A percentile compares a stretch with the other conserved stretches of the same genome.
These are phyloP conservation scores for Rhododendron mucronatum DNA, from an alignment of 148 eudicot genomes.

Conservation along the genomic window DNA sequence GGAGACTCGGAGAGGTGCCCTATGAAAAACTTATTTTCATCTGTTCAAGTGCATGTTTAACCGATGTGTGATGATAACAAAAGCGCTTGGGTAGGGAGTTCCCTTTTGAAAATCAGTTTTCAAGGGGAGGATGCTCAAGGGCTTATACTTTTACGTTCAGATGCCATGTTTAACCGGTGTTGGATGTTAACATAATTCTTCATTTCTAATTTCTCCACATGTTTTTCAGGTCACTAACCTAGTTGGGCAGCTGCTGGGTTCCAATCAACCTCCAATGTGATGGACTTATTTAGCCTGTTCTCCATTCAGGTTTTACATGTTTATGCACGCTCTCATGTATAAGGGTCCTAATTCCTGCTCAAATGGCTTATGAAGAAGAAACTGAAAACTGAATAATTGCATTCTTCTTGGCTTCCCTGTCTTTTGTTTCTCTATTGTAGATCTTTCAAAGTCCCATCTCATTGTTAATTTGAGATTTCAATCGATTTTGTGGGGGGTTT, in stretches of 20 bases:
- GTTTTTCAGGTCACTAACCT: conserved; percentile 66
- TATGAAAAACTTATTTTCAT: neutral
- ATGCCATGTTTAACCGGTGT: neutral
- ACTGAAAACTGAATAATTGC: neutral
- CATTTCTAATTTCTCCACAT: neutral
- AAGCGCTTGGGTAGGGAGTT: neutral
- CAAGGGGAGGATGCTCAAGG: neutral
- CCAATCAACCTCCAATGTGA: conserved; percentile 56
- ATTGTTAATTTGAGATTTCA: neutral
- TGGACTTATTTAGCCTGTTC: neutral
- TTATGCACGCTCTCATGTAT: neutral
- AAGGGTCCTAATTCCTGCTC: neutral
- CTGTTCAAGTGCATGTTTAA: neutral
- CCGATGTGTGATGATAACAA: neutral
- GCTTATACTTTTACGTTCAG: neutral
- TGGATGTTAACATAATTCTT: neutral
- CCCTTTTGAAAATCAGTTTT: neutral
- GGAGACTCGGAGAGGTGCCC: neutral
- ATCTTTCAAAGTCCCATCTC: neutral
- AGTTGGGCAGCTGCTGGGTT: conserved; percentile 64
- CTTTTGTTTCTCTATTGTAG: neutral
- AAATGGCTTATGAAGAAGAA: neutral
- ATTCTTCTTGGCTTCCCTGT: neutral
- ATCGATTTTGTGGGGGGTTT: neutral
- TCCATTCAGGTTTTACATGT: neutral